phyloP scores from a whole-genome alignment of 768 basidiomycete genomes.

The Neoboletus magnificus region DNA sequence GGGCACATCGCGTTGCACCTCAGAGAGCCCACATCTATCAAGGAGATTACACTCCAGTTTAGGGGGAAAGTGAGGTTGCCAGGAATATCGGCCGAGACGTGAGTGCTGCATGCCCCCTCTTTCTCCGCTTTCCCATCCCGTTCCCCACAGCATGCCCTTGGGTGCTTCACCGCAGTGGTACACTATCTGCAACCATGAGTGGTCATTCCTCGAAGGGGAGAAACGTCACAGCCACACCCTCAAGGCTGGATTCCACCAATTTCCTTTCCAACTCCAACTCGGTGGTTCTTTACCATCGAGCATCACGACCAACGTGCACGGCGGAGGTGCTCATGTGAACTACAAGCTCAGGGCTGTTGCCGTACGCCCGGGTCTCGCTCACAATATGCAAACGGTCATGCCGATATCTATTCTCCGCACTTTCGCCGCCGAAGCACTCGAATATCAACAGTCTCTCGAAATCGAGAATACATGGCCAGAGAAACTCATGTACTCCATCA shows the following conservation, averaged over 20 bases:
- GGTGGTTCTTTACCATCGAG: constrained; percentile 84
- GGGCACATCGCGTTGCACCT: constrained; percentile 82
- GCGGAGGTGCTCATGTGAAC: constrained; percentile 61
- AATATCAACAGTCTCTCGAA: constrained; percentile 94
- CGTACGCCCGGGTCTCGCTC: constrained; percentile 69
- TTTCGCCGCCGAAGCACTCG: constrained; percentile 78
- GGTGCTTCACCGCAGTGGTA: constrained; percentile 46
- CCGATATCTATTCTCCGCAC: constrained; percentile 70
- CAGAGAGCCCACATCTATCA: constrained; percentile 77
- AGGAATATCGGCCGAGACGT: constrained; percentile 55
- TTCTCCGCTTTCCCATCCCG: not conserved
- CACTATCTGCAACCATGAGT: constrained; percentile 76
- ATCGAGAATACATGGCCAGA: constrained; percentile 97
- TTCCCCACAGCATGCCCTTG: constrained; percentile 17
- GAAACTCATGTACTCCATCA: constrained; percentile 93
- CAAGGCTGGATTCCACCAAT: constrained; percentile 92
- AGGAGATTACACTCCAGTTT: constrained; percentile 81
- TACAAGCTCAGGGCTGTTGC: constrained; percentile 90
- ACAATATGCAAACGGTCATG: constrained; percentile 59
- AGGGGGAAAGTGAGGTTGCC: constrained; percentile 79
- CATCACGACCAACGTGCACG: constrained; percentile 48
- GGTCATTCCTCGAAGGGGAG: constrained; percentile 88
- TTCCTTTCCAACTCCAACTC: constrained; percentile 87
- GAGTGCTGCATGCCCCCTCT: constrained; percentile 28
- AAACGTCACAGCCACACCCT: constrained; percentile 80